Percentiles rank a stretch among this genome's conserved stretches.
Evolutionary conservation across 2,329 filamentous ascomycete species (phyloP).

Genomic region (Gaeumannomyces sp.): DNA sequence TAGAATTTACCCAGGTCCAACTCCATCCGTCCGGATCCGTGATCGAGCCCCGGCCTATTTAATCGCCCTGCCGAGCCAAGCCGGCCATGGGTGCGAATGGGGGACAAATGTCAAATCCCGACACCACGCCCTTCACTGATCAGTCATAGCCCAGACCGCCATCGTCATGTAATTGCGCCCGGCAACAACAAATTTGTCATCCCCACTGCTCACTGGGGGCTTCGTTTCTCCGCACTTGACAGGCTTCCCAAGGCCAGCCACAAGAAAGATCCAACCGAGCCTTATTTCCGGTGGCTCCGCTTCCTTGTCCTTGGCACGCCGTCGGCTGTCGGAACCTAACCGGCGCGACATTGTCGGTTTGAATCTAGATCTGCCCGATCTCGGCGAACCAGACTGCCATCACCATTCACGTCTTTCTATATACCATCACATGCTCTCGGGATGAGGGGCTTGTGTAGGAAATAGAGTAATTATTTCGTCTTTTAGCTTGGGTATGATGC

Average conservation of each 20-base stretch:
- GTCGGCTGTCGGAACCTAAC: background rate
- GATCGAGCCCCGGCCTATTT: background rate
- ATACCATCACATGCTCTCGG: background rate
- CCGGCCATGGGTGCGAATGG: background rate
- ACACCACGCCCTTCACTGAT: background rate
- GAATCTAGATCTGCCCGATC: background rate
- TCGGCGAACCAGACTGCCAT: background rate
- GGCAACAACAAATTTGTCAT: slow-evolving; percentile 9
- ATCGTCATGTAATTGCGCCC: background rate
- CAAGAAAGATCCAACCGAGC: too few species aligned
- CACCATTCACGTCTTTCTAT: background rate
- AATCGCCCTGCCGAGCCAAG: background rate
- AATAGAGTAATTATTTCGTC: background rate
- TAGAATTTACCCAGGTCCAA: background rate
- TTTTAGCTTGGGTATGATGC: background rate
- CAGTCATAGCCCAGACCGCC: background rate
- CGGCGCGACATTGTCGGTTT: background rate
- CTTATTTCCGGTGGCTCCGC: background rate
- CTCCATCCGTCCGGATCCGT: background rate
- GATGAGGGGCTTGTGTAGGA: background rate
- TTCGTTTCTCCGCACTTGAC: background rate
- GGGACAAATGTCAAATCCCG: background rate
- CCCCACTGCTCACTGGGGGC: background rate
- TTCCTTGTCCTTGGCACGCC: background rate
- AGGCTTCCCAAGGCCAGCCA: background rate